Evolutionary conservation across 2,329 filamentous ascomycete genomes (phyloP), one percentile per base, ranked within the genome.

Genomic region (Paracoccidioides lutzii): DNA sequence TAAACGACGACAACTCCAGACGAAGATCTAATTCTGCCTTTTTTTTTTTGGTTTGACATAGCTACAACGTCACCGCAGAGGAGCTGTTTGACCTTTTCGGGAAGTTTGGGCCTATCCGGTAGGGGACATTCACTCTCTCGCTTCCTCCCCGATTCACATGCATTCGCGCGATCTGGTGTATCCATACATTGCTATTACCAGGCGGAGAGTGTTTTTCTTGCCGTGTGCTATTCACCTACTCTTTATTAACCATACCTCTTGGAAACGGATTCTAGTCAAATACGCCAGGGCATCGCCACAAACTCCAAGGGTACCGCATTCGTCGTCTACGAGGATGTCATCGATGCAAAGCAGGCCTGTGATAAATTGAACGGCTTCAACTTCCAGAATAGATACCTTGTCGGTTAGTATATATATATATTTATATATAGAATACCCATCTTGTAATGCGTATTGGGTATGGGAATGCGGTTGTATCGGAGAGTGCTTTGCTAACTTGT

Each of bases 331-430:
- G 93, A 97, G 76, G 93, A 98, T 81, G 91, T 97, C 65, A 87
- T 93, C 81, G 93, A 98, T 80, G 90, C 93, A 64, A 98, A 98
- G 78, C 85, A 90, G 76, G 93, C 93, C 69, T 97, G 93, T 80
- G 93, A 98, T 79, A 96, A 97, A 79, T 81, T 98, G 73, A 98
- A 98, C 79, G 93, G 93, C 71, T 98, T 95, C 84, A 98, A 98
- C 79, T 98, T 98, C 75, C 93, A 98, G 79, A 95, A 91, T 77
- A 87, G 93, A 72, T 98, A 98, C 76, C 88, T 98, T 66, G 93
- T 98, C 69, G 90, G 89, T 94, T 82, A 59, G 88, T 83, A 44
- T 30, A 10, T 10, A 7, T 52, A 22, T 14, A 54, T 22, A 40
- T 10, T 40, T 55, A 8, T 33, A 5, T 6, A 46, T 10, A 46